Evolutionary conservation across 805 yeast genomes (phyloP).

Genomic region (Ogataea neopini): DNA sequence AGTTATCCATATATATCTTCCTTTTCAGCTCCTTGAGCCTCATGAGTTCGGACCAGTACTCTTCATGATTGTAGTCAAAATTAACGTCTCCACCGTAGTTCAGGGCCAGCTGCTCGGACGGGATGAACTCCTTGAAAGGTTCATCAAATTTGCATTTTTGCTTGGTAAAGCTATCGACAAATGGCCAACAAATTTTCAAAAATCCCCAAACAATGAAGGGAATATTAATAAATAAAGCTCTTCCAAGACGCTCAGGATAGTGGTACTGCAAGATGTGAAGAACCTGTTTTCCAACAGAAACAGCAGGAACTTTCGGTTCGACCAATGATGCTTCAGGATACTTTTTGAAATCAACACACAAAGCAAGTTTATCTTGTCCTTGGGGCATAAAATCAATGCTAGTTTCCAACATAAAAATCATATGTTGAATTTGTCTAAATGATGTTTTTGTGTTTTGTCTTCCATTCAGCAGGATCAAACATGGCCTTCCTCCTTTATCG

Average conservation of each 20-base stretch:
- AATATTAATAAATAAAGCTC: slow-evolving; percentile 86
- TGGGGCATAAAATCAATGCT: slow-evolving; percentile 94
- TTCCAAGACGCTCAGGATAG: slow-evolving; percentile 94
- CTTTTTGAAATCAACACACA: slow-evolving; percentile 89
- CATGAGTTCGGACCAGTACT: slow-evolving; percentile 78
- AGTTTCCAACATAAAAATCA: slow-evolving; percentile 89
- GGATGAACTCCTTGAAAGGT: slow-evolving; percentile 84
- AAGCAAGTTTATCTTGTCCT: slow-evolving; percentile 91
- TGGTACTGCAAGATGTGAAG: slow-evolving; percentile 91
- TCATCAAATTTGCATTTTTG: slow-evolving; percentile 91
- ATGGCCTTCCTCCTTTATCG: slow-evolving; percentile 90
- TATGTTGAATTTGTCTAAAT: slow-evolving; percentile 86
- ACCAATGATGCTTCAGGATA: slow-evolving; percentile 49
- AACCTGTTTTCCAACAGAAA: slow-evolving; percentile 85
- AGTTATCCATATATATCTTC: slow-evolving; percentile 61
- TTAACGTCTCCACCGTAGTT: slow-evolving; percentile 84
- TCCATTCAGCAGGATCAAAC: slow-evolving; percentile 88
- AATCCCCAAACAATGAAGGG: slow-evolving; percentile 97
- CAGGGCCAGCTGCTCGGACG: slow-evolving; percentile 73
- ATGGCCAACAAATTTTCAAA: slow-evolving; percentile 88
- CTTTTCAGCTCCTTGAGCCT: slow-evolving; percentile 60
- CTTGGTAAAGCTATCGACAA: slow-evolving; percentile 92
- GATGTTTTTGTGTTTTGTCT: slow-evolving; percentile 94
- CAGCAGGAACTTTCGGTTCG: slow-evolving; percentile 63
- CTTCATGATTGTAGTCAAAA: slow-evolving; percentile 77